phyloP scores from a whole-genome alignment of 1,284 basidiomycete genomes.

The Fistulinella cinereoalba region DNA sequence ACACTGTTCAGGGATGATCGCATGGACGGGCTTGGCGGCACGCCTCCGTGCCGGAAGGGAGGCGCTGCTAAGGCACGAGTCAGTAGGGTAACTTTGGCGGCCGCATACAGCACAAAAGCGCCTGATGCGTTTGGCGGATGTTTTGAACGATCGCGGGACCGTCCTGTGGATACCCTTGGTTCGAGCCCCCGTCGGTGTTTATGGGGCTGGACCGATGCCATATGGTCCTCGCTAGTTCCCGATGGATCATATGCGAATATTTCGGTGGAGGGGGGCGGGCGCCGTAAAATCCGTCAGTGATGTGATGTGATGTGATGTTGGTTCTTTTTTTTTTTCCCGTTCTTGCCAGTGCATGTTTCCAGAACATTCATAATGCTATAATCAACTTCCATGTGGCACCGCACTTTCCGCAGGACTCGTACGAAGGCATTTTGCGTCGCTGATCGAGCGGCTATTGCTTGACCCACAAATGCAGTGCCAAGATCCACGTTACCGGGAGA shows the following conservation, averaged over 20 bases:
- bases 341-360: constrained; percentile 6
- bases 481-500: constrained; percentile 25
- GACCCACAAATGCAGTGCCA: no score
- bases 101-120: not conserved
- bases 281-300: constrained; percentile 32
- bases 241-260: constrained; percentile 5
- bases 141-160: constrained; percentile 15
- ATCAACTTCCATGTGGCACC: constrained; percentile 7
- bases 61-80: no score
- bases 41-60: no score
- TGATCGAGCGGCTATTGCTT: constrained; percentile 24
- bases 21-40: no score
- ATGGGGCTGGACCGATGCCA: constrained; percentile 8
- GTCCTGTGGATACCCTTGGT: not conserved
- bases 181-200: constrained; percentile 4
- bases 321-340: not conserved
- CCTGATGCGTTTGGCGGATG: no score
- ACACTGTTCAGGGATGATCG: not conserved
- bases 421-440: constrained; percentile 6
- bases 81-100: no score
- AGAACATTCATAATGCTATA: no score
- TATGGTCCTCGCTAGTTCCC: constrained; percentile 25
- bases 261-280: not conserved
- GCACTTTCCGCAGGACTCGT: constrained; percentile 6
- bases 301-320: constrained; percentile 17